Percentiles rank a stretch among this genome's conserved stretches.
phyloP scores from a whole-genome alignment of 106 monocot genomes.

The Acanthochlamys bracteata region DNA sequence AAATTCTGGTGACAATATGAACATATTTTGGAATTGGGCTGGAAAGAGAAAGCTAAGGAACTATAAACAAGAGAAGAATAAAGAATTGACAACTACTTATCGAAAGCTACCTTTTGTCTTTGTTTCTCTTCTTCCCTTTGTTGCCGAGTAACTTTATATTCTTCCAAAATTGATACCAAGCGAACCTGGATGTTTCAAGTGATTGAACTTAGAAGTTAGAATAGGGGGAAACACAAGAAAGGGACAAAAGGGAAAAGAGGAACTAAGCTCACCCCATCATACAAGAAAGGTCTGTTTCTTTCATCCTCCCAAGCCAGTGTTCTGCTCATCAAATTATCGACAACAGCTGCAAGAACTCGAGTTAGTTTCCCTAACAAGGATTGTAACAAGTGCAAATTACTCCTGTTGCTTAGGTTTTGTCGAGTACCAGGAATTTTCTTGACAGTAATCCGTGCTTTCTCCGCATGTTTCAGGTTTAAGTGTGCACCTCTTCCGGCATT shows the following conservation, averaged over 20 bases:
- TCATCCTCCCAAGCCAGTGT: constrained; percentile 63
- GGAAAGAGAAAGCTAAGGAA: too few species aligned
- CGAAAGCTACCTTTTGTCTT: constrained; percentile 28
- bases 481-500: constrained; percentile 67
- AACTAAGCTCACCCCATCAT: constrained; percentile 49
- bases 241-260: too few species aligned
- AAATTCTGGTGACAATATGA: too few species aligned
- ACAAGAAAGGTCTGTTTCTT: constrained; percentile 45
- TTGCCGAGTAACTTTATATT: constrained; percentile 46
- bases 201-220: too few species aligned
- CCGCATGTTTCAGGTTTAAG: constrained; percentile 85
- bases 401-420: too few species aligned
- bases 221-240: too few species aligned
- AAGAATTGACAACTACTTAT: neutral
- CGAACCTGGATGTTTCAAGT: constrained; percentile 51
- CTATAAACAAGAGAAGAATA: neutral
- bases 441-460: constrained; percentile 68
- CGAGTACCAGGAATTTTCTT: constrained; percentile 69
- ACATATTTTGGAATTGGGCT: too few species aligned
- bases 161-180: constrained; percentile 50
- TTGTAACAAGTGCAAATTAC: too few species aligned
- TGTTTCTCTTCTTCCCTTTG: constrained; percentile 61
- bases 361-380: too few species aligned
- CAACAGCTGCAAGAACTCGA: constrained; percentile 39
- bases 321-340: constrained; percentile 49